Conservation (phyloP, 352 stramenopile genomes). For the Phytophthora sp. region DNA sequence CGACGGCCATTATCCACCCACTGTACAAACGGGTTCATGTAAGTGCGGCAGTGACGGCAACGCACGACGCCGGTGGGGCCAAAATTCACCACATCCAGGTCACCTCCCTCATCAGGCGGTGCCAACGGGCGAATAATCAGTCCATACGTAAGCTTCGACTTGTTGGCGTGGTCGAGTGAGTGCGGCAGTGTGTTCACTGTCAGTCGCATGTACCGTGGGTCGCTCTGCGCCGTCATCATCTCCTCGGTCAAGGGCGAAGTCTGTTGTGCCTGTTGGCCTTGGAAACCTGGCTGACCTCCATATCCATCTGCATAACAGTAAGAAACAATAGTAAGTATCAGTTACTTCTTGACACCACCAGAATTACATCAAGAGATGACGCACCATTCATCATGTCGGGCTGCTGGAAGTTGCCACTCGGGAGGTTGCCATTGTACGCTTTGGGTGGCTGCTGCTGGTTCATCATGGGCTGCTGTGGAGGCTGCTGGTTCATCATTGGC, state of each 20-base stretch:
- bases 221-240: slow-evolving; percentile 76
- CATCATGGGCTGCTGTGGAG: slow-evolving; percentile 29
- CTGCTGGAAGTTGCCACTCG: slow-evolving; percentile 87
- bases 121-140: slow-evolving; percentile 87
- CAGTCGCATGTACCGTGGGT: slow-evolving; percentile 84
- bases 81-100: slow-evolving; percentile 90
- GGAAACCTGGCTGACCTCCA: slow-evolving; percentile 47
- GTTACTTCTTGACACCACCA: too few species aligned
- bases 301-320: slow-evolving; percentile 56
- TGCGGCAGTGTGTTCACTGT: slow-evolving; percentile 79
- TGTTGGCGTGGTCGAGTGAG: slow-evolving; percentile 84
- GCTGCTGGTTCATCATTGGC: slow-evolving; percentile 35
- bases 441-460: slow-evolving; percentile 32
- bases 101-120: slow-evolving; percentile 63
- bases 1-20: slow-evolving; percentile 90
- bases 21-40: slow-evolving; percentile 91
- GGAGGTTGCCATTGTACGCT: slow-evolving; percentile 45
- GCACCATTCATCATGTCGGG: slow-evolving; percentile 77
- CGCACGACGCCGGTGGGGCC: slow-evolving; percentile 81
- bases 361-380: slow-evolving; percentile 23
- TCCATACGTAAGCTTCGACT: slow-evolving; percentile 86
- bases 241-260: slow-evolving; percentile 63
- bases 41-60: slow-evolving; percentile 90
- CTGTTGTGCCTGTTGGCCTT: slow-evolving; percentile 59
- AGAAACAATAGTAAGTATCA: too few species aligned